Conservation (phyloP, 2,329 filamentous ascomycete genomes). For the Dryadomyces sulphureus region DNA sequence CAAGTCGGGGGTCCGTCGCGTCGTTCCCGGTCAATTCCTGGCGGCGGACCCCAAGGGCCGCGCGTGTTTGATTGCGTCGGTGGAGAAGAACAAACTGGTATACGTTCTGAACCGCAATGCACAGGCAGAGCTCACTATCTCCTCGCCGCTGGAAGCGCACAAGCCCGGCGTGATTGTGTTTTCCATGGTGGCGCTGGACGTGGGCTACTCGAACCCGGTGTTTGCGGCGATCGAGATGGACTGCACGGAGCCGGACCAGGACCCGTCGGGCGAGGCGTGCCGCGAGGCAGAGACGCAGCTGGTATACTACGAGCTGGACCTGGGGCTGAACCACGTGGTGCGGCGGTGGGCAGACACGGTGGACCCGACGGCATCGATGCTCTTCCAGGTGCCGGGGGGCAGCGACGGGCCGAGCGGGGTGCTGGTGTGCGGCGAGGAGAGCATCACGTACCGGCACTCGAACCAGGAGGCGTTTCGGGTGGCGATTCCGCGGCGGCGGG, state of each 20-base stretch:
- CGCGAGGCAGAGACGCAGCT: slow-evolving; percentile 76
- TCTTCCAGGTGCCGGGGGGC: slow-evolving; percentile 92
- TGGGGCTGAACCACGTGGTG: slow-evolving; percentile 93
- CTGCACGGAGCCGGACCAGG: slow-evolving; percentile 81
- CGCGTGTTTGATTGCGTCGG: slow-evolving; percentile 82
- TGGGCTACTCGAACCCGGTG: slow-evolving; percentile 92
- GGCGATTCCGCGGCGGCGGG: slow-evolving; percentile 73
- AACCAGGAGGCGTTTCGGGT: slow-evolving; percentile 84
- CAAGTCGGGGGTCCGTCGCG: slow-evolving; percentile 86
- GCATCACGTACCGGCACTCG: slow-evolving; percentile 91
- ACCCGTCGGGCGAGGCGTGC: slow-evolving; percentile 70
- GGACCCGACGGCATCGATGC: slow-evolving; percentile 71
- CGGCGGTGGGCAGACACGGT: slow-evolving; percentile 93
- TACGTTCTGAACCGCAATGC: slow-evolving; percentile 95
- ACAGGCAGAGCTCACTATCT: slow-evolving; percentile 90
- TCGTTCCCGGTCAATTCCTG: slow-evolving; percentile 90
- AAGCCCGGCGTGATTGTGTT: slow-evolving; percentile 85
- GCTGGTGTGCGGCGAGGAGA: slow-evolving; percentile 86
- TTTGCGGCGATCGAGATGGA: slow-evolving; percentile 93
- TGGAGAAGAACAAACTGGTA: slow-evolving; percentile 98
- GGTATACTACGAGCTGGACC: slow-evolving; percentile 94
- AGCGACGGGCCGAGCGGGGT: slow-evolving; percentile 90
- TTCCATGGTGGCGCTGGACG: slow-evolving; percentile 75
- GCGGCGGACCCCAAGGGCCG: slow-evolving; percentile 91
- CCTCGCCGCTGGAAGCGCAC: slow-evolving; percentile 90